phyloP scores from a whole-genome alignment of 2,329 filamentous ascomycete species.

The Eurotiales sp. region DNA sequence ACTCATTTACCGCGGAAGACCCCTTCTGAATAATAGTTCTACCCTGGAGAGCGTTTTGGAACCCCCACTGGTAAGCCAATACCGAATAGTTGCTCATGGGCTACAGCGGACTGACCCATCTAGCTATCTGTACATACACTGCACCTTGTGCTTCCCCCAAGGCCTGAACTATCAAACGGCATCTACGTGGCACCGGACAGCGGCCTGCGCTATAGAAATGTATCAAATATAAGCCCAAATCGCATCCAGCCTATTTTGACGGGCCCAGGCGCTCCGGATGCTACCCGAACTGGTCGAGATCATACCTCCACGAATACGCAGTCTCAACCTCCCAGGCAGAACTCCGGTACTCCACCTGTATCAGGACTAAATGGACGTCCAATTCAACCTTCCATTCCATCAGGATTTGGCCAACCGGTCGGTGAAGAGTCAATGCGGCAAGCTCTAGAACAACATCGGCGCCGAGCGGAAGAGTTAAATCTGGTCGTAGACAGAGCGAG shows the following conservation, averaged over 20 bases:
- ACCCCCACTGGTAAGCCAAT: conserved; percentile 44
- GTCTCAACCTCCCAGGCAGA: neutral
- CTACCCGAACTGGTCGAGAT: neutral
- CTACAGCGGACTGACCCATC: neutral
- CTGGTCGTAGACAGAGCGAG: conserved; percentile 10
- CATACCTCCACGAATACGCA: neutral
- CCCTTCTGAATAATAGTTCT: conserved; percentile 47
- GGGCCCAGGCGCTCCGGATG: neutral
- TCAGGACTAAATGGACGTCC: neutral
- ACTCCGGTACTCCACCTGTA: neutral
- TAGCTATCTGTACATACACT: conserved; percentile 31
- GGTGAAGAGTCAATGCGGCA: conserved; percentile 2
- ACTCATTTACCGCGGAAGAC: conserved; percentile 56
- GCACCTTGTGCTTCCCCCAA: conserved; percentile 43
- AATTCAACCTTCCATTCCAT: neutral
- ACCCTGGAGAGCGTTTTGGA: conserved; percentile 51
- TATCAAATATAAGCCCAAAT: conserved; percentile 1
- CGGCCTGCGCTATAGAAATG: conserved; percentile 11
- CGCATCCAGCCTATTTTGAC: neutral
- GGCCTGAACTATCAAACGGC: conserved; percentile 17
- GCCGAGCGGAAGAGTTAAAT: conserved; percentile 9
- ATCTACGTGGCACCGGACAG: conserved; percentile 13
- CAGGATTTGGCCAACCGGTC: neutral
- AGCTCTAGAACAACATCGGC: conserved; percentile 12
- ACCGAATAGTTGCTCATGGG: neutral